Evolutionary conservation across 495 filamentous ascomycete species (phyloP), one percentile per base, ranked within the genome.

Genomic region (Aspergillus incahuasiensis): DNA sequence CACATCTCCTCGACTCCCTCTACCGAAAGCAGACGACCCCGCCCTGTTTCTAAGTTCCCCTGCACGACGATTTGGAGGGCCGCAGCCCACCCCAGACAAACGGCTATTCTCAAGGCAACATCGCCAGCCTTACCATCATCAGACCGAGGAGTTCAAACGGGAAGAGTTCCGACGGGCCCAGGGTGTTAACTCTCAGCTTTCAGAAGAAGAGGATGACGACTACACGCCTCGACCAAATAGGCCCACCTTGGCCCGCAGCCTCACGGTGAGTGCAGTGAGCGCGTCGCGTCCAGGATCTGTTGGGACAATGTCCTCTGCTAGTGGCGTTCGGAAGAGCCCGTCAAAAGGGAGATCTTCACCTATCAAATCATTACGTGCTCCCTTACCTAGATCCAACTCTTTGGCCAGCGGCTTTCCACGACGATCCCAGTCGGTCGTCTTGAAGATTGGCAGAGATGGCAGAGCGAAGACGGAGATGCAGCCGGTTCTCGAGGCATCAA

Each of bases 401-500:
- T 48, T 64, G 21, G 66, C 71, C 20, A 55, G 65, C 1, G 46
- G 63, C 9, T 30, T 72, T 41, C 71, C 74, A 11, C 62, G 60
- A 48, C 72, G 72, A 2, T 74, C 75, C 1, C 67, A 66, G 20
- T 77, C 75, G 5, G 82, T 90, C 5, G 83, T 82, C 32, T 83
- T 92, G 51, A 84, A 76, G 11, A 88, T 92, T 59, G 88, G 88
- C 62, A 76, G 80, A 34, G 84, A 83, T 61, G 88, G 88, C 6
- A 74, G 86, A 43, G 88, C 88, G 19, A 84, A 83, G 54, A 82
- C 87, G 6, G 85, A 90, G 65, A 87, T 86, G 55, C 82, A 83
- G 30, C 60, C 85, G 3, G 68, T 87, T 11, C 66, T 77, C 19
- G 75, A 81, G 20, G 48, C 68, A 62, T 54, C 64, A 5, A 74